Evolutionary conservation across 1,284 basidiomycete genomes (phyloP).

Genomic region (Limonomyces culmigenus): DNA sequence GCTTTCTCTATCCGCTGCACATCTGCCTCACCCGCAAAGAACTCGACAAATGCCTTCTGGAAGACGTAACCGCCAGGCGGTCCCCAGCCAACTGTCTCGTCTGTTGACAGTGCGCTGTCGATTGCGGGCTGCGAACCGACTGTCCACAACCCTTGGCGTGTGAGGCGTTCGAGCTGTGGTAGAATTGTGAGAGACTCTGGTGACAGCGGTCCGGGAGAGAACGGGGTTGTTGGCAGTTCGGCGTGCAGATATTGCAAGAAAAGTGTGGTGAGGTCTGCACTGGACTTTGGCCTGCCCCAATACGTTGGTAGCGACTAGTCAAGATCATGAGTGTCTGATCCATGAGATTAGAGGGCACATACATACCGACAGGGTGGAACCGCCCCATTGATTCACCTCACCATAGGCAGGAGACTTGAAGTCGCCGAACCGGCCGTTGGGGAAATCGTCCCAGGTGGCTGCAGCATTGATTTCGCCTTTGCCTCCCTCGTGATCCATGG

Average conservation of each 20-base stretch:
- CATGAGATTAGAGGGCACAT: slow-evolving; percentile 1
- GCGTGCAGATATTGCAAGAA: slow-evolving; percentile 70
- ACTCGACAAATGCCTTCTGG: slow-evolving; percentile 97
- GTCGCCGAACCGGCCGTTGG: slow-evolving; percentile 98
- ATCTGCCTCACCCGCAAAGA: slow-evolving; percentile 62
- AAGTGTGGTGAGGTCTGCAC: slow-evolving; percentile 60
- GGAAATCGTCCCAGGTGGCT: slow-evolving; percentile 93
- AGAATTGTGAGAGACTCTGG: slow-evolving; percentile 78
- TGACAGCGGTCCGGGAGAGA: slow-evolving; percentile 76
- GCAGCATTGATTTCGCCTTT: slow-evolving; percentile 60
- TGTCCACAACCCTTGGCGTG: slow-evolving; percentile 76
- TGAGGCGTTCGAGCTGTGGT: slow-evolving; percentile 63
- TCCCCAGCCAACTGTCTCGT: slow-evolving; percentile 83
- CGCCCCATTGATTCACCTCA: slow-evolving; percentile 58
- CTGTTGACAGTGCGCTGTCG: slow-evolving; percentile 60
- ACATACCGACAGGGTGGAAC: slow-evolving; percentile 34
- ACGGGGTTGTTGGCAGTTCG: slow-evolving; percentile 66
- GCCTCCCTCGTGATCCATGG: slow-evolving; percentile 37
- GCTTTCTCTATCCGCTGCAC: slow-evolving; percentile 47
- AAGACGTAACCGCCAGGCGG: slow-evolving; percentile 86
- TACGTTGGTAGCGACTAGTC: slow-evolving; percentile 47
- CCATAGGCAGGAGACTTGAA: slow-evolving; percentile 94
- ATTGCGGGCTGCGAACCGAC: slow-evolving; percentile 94
- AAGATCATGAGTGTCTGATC: slow-evolving; percentile 8
- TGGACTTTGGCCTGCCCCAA: slow-evolving; percentile 68